A percentile compares a stretch with the other conserved stretches of the same genome.
Conservation (phyloP, 371 early-diverging fungal species). For the Mortierella sp. region DNA sequence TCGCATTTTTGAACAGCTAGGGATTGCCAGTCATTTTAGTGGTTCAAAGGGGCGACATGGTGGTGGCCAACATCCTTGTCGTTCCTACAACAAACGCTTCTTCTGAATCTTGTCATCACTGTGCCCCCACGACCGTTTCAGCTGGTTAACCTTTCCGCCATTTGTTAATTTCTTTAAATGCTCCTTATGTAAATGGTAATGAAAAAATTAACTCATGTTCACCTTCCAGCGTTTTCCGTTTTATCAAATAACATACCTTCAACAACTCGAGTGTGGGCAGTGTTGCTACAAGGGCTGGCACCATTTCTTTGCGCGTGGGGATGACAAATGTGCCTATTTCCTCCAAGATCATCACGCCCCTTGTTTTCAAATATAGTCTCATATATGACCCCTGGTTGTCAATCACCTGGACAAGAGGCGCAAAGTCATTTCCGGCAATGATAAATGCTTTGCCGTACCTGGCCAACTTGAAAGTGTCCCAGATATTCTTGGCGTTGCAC, state of each 20-base stretch:
- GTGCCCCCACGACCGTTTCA: conserved; percentile 24
- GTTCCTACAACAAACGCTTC: conserved; percentile 15
- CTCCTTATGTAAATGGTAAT: conserved; percentile 14
- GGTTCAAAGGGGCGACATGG: too few relatives aligned
- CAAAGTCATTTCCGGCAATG: conserved; percentile 20
- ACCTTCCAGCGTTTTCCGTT: conserved; percentile 1
- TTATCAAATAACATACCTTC: conserved; percentile 14
- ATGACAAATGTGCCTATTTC: conserved; percentile 29
- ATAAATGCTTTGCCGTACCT: conserved; percentile 28
- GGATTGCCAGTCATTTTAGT: too few relatives aligned
- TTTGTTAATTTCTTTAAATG: conserved; percentile 9
- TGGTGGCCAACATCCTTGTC: too few relatives aligned
- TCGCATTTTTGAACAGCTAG: too few relatives aligned
- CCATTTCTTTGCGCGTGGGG: conserved; percentile 21
- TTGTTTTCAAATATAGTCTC: conserved; percentile 23
- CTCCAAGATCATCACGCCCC: conserved; percentile 29
- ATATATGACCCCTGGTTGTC: conserved; percentile 14
- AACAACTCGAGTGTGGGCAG: conserved; percentile 18
- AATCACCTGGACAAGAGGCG: conserved; percentile 24
- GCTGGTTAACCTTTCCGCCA: not conserved
- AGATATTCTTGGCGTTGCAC: conserved; percentile 20
- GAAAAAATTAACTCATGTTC: conserved; percentile 10
- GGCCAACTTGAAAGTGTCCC: conserved; percentile 21
- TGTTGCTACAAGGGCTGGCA: conserved; percentile 24
- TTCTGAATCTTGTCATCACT: conserved; percentile 13